phyloP scores from a whole-genome alignment of 164 flowering plant species.

The Kalanchoe fedtschenkoi region DNA sequence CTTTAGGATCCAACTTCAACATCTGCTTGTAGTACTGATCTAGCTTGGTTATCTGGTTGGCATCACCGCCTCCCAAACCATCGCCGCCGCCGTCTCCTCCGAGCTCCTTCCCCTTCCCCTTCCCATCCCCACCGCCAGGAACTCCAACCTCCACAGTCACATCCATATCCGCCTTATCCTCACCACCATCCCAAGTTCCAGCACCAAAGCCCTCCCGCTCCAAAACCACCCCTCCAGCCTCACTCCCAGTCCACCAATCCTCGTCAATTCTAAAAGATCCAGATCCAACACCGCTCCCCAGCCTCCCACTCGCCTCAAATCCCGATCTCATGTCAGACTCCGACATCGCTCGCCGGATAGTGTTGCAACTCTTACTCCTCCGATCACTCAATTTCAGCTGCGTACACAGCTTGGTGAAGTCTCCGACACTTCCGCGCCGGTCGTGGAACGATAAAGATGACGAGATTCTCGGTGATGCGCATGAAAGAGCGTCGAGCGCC shows the following conservation, averaged over 20 bases:
- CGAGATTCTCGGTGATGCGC: conserved; percentile 19
- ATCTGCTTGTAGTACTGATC: conserved; percentile 49
- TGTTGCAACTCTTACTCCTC: neutral
- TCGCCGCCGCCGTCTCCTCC: conserved; percentile 17
- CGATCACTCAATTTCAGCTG: conserved; percentile 1
- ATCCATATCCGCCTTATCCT: conserved; percentile 23
- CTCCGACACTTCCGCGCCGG: neutral
- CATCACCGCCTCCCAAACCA: conserved; percentile 14
- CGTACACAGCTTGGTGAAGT: neutral
- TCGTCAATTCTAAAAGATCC: conserved; percentile 34
- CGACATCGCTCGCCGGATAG: conserved; percentile 31
- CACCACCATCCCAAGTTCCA: conserved; percentile 15
- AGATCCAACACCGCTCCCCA: conserved; percentile 14
- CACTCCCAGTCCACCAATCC: neutral
- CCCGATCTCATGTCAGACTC: conserved; percentile 19
- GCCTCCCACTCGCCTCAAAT: neutral
- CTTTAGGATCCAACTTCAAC: conserved; percentile 51
- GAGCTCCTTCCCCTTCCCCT: conserved; percentile 6
- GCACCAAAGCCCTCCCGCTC: conserved; percentile 7
- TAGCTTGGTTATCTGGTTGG: conserved; percentile 27
- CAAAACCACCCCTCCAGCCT: conserved; percentile 3
- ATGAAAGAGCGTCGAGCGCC: conserved; percentile 10
- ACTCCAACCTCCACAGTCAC: neutral
- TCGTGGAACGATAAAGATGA: conserved; percentile 19
- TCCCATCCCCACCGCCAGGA: conserved; percentile 13